Conservation (phyloP, 768 basidiomycete genomes). For the Chalciporus pseudorubinellus region DNA sequence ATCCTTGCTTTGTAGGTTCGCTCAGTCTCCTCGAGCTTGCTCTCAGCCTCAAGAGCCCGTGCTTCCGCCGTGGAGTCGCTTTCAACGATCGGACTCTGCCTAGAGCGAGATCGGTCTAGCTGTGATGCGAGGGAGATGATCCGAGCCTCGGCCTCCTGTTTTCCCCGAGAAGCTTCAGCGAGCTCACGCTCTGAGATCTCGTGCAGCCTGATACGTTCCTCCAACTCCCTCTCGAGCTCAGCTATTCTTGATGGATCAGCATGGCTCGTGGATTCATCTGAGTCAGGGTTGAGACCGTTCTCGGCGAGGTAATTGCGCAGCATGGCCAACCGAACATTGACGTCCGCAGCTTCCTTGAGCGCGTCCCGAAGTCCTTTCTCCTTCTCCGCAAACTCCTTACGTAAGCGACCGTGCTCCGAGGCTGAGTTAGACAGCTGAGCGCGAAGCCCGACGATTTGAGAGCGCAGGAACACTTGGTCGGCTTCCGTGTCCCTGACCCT, state of each 20-base stretch:
- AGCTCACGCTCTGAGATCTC: conserved; percentile 79
- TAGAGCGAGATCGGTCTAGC: conserved; percentile 60
- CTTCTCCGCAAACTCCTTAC: conserved; percentile 64
- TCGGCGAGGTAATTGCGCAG: conserved; percentile 86
- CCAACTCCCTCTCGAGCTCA: conserved; percentile 77
- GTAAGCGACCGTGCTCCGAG: conserved; percentile 65
- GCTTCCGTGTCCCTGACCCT: conserved; percentile 61
- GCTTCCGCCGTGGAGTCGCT: conserved; percentile 39
- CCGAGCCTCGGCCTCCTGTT: conserved; percentile 73
- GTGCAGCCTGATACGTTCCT: conserved; percentile 67
- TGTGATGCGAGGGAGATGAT: conserved; percentile 61
- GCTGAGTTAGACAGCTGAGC: conserved; percentile 66
- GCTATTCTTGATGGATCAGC: conserved; percentile 45
- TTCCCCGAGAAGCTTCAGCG: conserved; percentile 58
- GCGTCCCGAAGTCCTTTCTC: conserved; percentile 66
- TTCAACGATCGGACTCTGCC: conserved; percentile 50
- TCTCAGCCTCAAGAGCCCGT: conserved; percentile 67
- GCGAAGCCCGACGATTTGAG: conserved; percentile 73
- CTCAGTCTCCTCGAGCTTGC: conserved; percentile 76
- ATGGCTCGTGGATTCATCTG: conserved; percentile 50
- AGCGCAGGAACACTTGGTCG: conserved; percentile 61
- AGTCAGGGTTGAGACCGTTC: conserved; percentile 77
- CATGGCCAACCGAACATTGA: conserved; percentile 70
- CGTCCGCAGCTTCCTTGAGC: conserved; percentile 62
- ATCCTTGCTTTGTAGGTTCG: conserved; percentile 74